Evolutionary conservation across 2,329 filamentous ascomycete species (phyloP).

Genomic region (Neonectria hederae): DNA sequence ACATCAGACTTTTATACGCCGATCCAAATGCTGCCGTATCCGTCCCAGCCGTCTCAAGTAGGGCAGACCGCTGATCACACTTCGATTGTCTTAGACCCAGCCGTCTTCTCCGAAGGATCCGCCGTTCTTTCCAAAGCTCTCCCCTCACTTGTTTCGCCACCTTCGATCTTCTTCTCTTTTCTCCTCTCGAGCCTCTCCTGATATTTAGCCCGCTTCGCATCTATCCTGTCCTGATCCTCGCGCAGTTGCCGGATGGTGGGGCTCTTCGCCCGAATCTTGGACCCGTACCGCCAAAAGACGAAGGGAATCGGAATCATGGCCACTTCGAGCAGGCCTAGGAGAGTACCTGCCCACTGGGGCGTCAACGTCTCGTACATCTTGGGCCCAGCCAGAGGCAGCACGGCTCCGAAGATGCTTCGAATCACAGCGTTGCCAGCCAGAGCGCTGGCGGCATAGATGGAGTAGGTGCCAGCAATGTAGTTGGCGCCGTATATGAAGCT

Average conservation of each 20-base stretch:
- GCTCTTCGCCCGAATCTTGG: conserved; percentile 62
- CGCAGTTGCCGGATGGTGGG: conserved; percentile 56
- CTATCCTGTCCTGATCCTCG: conserved; percentile 54
- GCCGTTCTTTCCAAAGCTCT: conserved; percentile 21
- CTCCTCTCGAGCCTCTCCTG: conserved; percentile 39
- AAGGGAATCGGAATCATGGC: conserved; percentile 81
- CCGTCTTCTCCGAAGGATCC: conserved; percentile 9
- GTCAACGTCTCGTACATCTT: conserved; percentile 75
- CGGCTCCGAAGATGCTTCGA: conserved; percentile 78
- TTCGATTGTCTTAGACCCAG: not conserved
- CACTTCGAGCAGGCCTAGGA: conserved; percentile 78
- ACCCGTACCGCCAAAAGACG: conserved; percentile 75
- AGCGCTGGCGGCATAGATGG: conserved; percentile 83
- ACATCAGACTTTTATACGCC: not conserved
- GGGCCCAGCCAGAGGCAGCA: conserved; percentile 78
- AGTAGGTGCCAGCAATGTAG: conserved; percentile 82
- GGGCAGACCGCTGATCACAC: not conserved
- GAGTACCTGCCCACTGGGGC: conserved; percentile 81
- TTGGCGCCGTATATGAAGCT: conserved; percentile 86
- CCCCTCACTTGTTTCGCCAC: conserved; percentile 10
- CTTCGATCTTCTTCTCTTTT: conserved; percentile 13
- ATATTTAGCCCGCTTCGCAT: conserved; percentile 45
- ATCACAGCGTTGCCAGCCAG: conserved; percentile 83
- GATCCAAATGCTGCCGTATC: not conserved
- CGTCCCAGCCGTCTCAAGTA: not conserved